A percentile compares a stretch with the other conserved stretches of the same genome.
These are phyloP conservation scores for Rhodotorula taiwanensis DNA, from an alignment of 768 basidiomycete species.

Conservation along the genomic window DNA sequence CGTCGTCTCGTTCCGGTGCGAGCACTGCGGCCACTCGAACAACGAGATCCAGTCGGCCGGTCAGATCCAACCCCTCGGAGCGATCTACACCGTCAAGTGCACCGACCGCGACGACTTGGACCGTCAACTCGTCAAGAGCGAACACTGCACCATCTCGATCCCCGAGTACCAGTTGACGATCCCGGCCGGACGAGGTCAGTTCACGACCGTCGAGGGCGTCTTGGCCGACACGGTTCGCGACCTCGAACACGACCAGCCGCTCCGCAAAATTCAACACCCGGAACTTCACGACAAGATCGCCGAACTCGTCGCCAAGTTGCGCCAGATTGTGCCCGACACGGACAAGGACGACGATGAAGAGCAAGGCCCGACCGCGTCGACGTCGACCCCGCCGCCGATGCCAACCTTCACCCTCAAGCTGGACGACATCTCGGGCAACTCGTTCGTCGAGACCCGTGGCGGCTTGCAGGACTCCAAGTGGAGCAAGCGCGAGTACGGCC, in stretches of 20 bases:
- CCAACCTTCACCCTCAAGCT: conserved; percentile 70
- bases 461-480: conserved; percentile 82
- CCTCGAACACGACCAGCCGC: conserved; percentile 70
- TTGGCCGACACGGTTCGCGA: conserved; percentile 74
- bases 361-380: conserved; percentile 32
- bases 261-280: conserved; percentile 64
- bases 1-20: conserved; percentile 92
- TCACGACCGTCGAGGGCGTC: conserved; percentile 95
- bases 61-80: conserved; percentile 75
- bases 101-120: conserved; percentile 69
- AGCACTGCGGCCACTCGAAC: conserved; percentile 68
- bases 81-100: conserved; percentile 70
- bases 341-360: conserved; percentile 51
- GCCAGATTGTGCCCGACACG: conserved; percentile 57
- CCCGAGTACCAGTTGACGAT: conserved; percentile 88
- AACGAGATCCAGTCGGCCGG: conserved; percentile 93
- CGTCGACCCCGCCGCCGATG: conserved; percentile 50
- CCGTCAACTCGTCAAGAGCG: conserved; percentile 86
- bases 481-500: conserved; percentile 72
- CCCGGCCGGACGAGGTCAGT: conserved; percentile 74
- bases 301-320: conserved; percentile 60
- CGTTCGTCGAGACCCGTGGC: conserved; percentile 82
- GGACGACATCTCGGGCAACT: conserved; percentile 91
- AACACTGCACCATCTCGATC: conserved; percentile 69
- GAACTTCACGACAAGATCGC: conserved; percentile 67